Conservation (phyloP, 495 filamentous ascomycete genomes). For the Penicillium daleae region DNA sequence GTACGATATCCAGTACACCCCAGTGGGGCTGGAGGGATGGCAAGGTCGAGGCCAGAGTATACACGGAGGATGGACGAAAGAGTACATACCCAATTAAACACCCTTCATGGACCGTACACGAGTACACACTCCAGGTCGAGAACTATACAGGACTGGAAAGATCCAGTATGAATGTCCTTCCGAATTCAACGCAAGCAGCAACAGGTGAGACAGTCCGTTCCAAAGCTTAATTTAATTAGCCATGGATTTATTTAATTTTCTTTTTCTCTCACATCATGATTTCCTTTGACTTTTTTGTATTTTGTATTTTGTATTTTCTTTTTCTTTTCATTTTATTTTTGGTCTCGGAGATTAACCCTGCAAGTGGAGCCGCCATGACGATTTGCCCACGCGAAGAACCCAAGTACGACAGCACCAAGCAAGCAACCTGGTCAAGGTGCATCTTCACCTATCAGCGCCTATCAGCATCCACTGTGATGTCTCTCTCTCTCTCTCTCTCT, state of each 20-base stretch:
- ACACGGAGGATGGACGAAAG: too few relatives aligned
- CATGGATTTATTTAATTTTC: not conserved
- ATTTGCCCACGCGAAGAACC: constrained; percentile 26
- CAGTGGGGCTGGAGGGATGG: not conserved
- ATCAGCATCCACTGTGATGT: constrained; percentile 9
- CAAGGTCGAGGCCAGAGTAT: not conserved
- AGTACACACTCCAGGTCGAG: too few relatives aligned
- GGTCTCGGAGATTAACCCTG: constrained; percentile 36
- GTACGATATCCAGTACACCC: not conserved
- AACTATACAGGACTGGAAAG: too few relatives aligned
- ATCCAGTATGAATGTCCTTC: constrained; percentile 7
- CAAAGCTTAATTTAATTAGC: constrained; percentile 49
- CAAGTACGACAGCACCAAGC: constrained; percentile 6
- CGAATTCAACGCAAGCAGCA: constrained; percentile 14
- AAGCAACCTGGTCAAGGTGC: constrained; percentile 1
- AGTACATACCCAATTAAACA: too few relatives aligned
- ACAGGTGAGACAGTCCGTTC: constrained; percentile 39
- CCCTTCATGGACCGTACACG: too few relatives aligned
- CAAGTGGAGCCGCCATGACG: constrained; percentile 29
- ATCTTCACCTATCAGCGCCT: constrained; percentile 7
- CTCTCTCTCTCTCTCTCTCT: not conserved
- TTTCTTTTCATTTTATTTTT: constrained; percentile 16
- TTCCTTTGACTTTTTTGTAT: not conserved
- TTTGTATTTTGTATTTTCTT: too few relatives aligned
- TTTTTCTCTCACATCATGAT: not conserved